These are phyloP conservation scores for Pythium aristosporum DNA, from an alignment of 352 stramenopile genomes.

Conservation along the genomic window DNA sequence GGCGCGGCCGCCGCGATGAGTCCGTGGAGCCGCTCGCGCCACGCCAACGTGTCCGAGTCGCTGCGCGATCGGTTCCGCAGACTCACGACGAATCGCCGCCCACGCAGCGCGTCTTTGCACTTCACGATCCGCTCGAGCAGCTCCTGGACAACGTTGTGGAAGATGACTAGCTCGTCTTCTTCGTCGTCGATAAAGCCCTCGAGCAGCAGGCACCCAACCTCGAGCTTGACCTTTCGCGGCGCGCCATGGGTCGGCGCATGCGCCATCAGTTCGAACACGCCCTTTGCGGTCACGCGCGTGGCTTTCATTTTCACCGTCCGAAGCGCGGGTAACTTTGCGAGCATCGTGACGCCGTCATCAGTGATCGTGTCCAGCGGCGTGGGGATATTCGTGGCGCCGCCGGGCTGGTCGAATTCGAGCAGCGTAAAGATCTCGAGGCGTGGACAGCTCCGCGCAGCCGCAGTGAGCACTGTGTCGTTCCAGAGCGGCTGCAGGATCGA, in stretches of 20 bases:
- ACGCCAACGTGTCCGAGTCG: constrained; percentile 17
- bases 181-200: constrained; percentile 23
- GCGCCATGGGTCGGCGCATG: constrained; percentile 11
- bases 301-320: constrained; percentile 17
- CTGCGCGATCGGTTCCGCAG: constrained; percentile 20
- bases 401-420: constrained; percentile 8
- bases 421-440: constrained; percentile 9
- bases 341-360: constrained; percentile 10
- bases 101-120: neutral
- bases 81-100: constrained; percentile 7
- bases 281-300: constrained; percentile 4
- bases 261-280: constrained; percentile 18
- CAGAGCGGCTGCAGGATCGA: constrained; percentile 12
- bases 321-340: constrained; percentile 11
- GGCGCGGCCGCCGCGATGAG: constrained; percentile 2
- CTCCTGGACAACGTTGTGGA: constrained; percentile 21
- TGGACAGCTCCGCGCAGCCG: neutral
- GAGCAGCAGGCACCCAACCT: constrained; percentile 20
- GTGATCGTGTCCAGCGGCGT: constrained; percentile 23
- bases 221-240: constrained; percentile 14
- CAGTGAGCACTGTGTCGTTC: constrained; percentile 18
- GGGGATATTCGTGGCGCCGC: constrained; percentile 11
- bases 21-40: constrained; percentile 7
- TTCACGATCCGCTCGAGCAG: constrained; percentile 7
- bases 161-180: constrained; percentile 22